These are phyloP conservation scores for Anaeramoeba ignava DNA, from an alignment of 78 protist species.

Conservation along the genomic window DNA sequence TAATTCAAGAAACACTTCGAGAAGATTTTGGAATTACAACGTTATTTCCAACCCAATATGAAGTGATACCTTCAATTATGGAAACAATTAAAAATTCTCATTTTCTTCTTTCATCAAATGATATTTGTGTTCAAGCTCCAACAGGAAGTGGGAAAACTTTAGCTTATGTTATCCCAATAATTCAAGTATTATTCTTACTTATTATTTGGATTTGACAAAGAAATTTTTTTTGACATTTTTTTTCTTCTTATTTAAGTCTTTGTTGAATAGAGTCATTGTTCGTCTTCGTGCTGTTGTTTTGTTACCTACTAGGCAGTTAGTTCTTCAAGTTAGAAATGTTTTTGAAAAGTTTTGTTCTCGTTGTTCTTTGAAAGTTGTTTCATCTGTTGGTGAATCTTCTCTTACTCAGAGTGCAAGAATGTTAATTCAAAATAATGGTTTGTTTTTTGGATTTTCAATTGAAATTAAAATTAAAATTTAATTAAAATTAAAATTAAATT, in stretches of 20 bases:
- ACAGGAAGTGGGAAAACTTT: neutral
- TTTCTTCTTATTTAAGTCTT: neutral
- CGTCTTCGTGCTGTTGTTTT: neutral
- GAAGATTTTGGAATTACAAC: too few species aligned
- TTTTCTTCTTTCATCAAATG: too few species aligned
- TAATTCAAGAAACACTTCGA: too few species aligned
- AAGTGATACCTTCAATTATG: too few species aligned
- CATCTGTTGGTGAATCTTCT: neutral
- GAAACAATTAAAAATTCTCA: too few species aligned
- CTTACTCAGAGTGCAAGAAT: too few species aligned
- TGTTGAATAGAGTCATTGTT: neutral
- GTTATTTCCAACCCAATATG: too few species aligned
- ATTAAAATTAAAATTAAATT: neutral
- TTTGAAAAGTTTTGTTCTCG: neutral
- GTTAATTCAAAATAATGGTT: too few species aligned
- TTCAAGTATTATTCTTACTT: too few species aligned
- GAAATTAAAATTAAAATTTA: neutral
- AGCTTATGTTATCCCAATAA: neutral
- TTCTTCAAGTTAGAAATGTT: neutral
- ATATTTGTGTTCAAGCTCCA: conserved; percentile 1
- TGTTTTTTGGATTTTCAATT: neutral
- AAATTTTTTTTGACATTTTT: neutral
- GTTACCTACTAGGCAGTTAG: neutral
- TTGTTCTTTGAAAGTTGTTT: neutral
- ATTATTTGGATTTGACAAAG: too few species aligned